Base-by-base conservation (phyloP, 2,329 filamentous ascomycete species). In the Ophiostoma triangulosporum region DNA sequence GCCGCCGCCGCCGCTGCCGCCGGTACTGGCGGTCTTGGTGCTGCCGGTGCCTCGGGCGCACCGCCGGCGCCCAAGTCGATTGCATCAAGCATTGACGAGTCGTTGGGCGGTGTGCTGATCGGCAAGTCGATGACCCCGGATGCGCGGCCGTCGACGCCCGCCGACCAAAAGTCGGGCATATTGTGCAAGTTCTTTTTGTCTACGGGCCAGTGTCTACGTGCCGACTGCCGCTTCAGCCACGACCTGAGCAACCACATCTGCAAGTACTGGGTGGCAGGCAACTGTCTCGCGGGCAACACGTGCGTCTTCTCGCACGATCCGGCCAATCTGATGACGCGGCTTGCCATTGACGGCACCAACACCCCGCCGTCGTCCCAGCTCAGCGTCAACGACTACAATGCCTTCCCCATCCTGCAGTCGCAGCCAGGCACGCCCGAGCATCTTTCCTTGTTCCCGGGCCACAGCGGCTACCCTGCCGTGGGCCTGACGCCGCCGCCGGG, bases 231-330 rank as follows among this genome's bases (percentile, higher is more conserved):
- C 55, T 98, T 97, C 69, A 95, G 90, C 61, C 93, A 98, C 68
- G 91, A 98, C 66, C 77, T 95, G 45, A 95, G 88, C 64, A 94
- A 87, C 64, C 93, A 96, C 63, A 78, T 98, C 57, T 98, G 93
- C 90, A 97, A 97, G 88, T 94, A 97, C 66, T 98, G 90, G 88
- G 77, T 98, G 52, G 88, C 88, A 71, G 93, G 93, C 1, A 96
- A 91, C 63, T 98, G 93, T 65, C 77, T 98, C 32, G 93, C 93
- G 20, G 91, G 93, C 33, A 84, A 89, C 54, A 90, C 88, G 3
- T 98, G 93, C 67, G 88, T 95, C 56, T 98, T 98, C 71, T 97
- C 91, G 14, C 93, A 98, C 68, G 93, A 98, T 62, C 93, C 93
- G 2, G 81, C 89, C 1, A 80, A 88, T 60, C 77, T 96, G 14